Evolutionary conservation across 305 asterid species (phyloP), one percentile per base, ranked within the genome.

Genomic region (Galium porrigens): DNA sequence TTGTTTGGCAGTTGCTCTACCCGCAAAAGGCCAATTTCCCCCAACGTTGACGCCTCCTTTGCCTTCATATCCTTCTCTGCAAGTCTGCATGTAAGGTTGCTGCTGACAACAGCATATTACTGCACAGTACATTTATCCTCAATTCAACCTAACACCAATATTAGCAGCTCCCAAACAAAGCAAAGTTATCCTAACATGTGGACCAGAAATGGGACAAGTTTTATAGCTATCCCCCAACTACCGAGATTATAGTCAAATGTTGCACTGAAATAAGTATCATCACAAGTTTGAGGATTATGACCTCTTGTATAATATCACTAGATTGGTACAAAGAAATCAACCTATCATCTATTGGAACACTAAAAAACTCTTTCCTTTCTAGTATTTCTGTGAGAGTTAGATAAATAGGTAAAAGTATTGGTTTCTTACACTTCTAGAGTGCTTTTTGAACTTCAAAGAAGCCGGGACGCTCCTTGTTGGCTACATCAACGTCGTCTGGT

Each of bases 391-490:
- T 61, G 27, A 20, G 20, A 10, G n/a, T 25, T 30, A 58, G 25
- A 29, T 27, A 61, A 34, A 22, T 61, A 55, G 62, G 14, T 36
- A 52, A 61, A 14, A 6, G 58, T 3, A 68, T 63, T 57, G 41
- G 56, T 49, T 65, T 57, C 57, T 18, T 36, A 61, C 64, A 44
- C 53, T 77, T 53, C 70, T 74, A 91, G 57, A 92, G 89, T 25
- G 94, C 97, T 73, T 84, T 92, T 72, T 87, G 87, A 66, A 86
- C 90, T 78, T 87, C 75, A 60, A 92, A 87, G 77, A 83, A 89
- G 64, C 78, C 67, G 2, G 95, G 74, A 1, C 75, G 83, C 25
- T 81, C 74, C 82, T 80, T 73, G 80, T 89, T 78, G 64, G 99
- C 97, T 67, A 95, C 90, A 63, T 80, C 90, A 54, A 87, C 84